Evolutionary conservation across 2,329 filamentous ascomycete species (phyloP), one percentile per base, ranked within the genome.

Genomic region (Aureobasidium vineae): DNA sequence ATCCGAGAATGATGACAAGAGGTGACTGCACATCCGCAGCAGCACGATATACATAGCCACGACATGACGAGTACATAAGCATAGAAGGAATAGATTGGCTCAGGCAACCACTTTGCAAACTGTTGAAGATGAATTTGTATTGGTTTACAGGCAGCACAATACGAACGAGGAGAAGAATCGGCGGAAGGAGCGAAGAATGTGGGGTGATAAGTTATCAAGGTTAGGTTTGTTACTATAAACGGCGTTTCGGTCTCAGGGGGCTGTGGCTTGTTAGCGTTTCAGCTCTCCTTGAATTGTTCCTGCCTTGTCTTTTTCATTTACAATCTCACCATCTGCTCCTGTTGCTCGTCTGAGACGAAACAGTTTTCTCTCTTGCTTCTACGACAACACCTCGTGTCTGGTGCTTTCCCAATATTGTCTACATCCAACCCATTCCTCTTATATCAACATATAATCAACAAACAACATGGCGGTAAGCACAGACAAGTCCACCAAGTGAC

Each of bases 391-490:
- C 26, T 13, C 49, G 23, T 19, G 61, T 49, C 26, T 28, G 38
- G 49, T 40, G 43, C 45, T 13, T 36, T n/a, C 15, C n/a, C n/a
- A n/a, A 10, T 36, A 38, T 50, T 26, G 11, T 49, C 43, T 47
- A 16, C 43, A 47, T 31, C 23, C 38, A 11, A 31, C 19, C 41
- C 26, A 59, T 59, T 45, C 40, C 54, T 59, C 54, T 38, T 16
- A 53, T 47, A 53, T 43, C 19, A 5, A 66, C 19, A 56, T 21
- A 43, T 41, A 43, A 53, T 40, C 61, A 64, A 33, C 60, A 61
- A 47, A 41, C 66, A 69, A 28, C 66, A 69, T 69, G 68, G 68
- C 68, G 41, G 68, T 69, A 54, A 63, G 64, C 64, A 50, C 43
- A 41, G 23, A 43, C 47, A 36, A 60, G 26, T 26, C 26, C 6